Conservation (phyloP, 2,329 filamentous ascomycete genomes). For the Harringtonia lauricola region DNA sequence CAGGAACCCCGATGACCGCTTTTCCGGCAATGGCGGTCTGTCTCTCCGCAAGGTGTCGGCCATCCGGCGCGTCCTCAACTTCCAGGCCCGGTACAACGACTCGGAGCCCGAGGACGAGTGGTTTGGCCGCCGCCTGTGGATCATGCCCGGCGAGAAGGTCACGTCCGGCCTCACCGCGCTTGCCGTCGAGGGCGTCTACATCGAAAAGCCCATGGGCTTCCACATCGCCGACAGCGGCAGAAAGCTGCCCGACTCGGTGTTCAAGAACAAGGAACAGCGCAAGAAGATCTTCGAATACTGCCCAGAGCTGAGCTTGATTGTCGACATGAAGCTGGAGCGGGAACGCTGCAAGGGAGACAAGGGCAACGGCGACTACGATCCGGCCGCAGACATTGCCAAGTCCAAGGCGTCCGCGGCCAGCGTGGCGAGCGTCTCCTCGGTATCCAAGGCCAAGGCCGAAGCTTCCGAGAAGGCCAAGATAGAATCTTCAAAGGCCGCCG, state of each 20-base stretch:
- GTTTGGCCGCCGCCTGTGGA: constrained; percentile 37
- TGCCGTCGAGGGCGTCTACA: constrained; percentile 37
- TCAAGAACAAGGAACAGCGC: constrained; percentile 31
- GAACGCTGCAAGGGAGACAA: constrained; percentile 31
- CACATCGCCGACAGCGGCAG: constrained; percentile 35
- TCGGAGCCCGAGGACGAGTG: constrained; percentile 43
- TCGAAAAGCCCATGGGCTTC: constrained; percentile 41
- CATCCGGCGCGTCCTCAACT: constrained; percentile 34
- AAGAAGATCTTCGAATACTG: constrained; percentile 42
- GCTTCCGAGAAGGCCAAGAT: constrained; percentile 7
- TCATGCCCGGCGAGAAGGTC: constrained; percentile 36
- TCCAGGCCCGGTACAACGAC: constrained; percentile 38
- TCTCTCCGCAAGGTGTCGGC: constrained; percentile 40
- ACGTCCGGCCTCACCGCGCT: constrained; percentile 30
- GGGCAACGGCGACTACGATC: constrained; percentile 14
- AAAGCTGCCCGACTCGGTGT: constrained; percentile 30
- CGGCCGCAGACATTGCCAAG: constrained; percentile 4
- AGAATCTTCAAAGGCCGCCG: no score
- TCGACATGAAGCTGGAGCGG: constrained; percentile 44
- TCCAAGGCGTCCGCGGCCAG: background rate
- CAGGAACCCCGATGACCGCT: constrained; percentile 29
- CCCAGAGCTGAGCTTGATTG: constrained; percentile 42
- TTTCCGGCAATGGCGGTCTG: constrained; percentile 42
- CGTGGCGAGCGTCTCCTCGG: constrained; percentile 1
- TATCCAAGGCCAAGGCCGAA: background rate